Percentiles rank a stretch among this genome's conserved stretches.
These are phyloP conservation scores for Ganoderma sp. DNA, from an alignment of 1,284 basidiomycete species.

Conservation along the genomic window DNA sequence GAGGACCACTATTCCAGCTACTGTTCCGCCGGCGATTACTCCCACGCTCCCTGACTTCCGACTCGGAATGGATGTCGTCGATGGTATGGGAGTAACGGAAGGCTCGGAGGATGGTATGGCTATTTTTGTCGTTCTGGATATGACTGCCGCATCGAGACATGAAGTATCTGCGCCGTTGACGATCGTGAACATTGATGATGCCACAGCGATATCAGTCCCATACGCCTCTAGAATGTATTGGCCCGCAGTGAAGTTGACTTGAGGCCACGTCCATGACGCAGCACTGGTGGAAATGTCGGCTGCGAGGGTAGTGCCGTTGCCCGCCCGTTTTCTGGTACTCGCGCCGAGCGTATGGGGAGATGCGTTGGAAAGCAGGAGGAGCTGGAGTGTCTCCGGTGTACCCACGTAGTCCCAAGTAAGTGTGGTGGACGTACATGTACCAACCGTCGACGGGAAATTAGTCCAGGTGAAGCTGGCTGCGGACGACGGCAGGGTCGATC, in stretches of 20 bases:
- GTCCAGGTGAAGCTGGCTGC: neutral
- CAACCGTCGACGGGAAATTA: neutral
- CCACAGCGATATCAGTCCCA: neutral
- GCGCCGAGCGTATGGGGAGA: neutral
- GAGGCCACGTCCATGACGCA: conserved; percentile 31
- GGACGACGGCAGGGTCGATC: neutral
- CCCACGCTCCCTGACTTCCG: conserved; percentile 21
- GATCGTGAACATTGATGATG: conserved; percentile 34
- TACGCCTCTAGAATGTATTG: conserved; percentile 34
- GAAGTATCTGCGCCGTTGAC: conserved; percentile 26
- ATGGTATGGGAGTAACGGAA: conserved; percentile 13
- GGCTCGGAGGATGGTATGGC: neutral
- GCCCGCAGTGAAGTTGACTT: conserved; percentile 37
- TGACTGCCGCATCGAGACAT: conserved; percentile 23
- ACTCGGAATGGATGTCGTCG: conserved; percentile 4
- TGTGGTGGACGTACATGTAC: neutral
- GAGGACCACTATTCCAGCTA: conserved; percentile 39
- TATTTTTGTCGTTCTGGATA: conserved; percentile 4
- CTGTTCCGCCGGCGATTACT: conserved; percentile 42
- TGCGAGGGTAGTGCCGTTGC: neutral
- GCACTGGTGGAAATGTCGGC: neutral
- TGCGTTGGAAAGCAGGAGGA: neutral
- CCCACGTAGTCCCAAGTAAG: conserved; percentile 3
- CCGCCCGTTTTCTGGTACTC: neutral
- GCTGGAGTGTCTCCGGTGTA: neutral